These are phyloP conservation scores for Aspergillus viridinutans DNA, from an alignment of 2,329 filamentous ascomycete genomes.

Conservation along the genomic window DNA sequence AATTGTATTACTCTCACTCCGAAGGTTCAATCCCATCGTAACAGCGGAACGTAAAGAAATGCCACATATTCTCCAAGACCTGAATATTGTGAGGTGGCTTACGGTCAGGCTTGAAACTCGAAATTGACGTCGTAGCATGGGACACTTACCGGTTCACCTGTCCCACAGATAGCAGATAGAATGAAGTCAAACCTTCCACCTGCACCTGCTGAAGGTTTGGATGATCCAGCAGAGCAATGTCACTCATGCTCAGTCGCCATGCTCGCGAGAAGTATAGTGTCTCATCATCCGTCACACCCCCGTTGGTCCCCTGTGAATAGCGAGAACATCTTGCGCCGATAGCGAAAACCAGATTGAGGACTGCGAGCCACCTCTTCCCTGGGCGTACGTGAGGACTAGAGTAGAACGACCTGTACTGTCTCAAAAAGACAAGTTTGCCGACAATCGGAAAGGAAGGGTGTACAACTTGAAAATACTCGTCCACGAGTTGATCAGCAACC, in stretches of 20 bases:
- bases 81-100: constrained; percentile 9
- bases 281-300: constrained; percentile 30
- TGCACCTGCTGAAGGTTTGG: constrained; percentile 44
- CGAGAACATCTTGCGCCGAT: constrained; percentile 37
- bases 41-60: constrained; percentile 40
- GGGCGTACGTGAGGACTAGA: constrained; percentile 28
- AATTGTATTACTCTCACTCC: constrained; percentile 35
- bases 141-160: constrained; percentile 40
- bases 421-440: constrained; percentile 35
- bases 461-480: constrained; percentile 36
- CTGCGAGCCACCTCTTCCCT: constrained; percentile 39
- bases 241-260: constrained; percentile 37
- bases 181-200: constrained; percentile 38
- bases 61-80: constrained; percentile 41
- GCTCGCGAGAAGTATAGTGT: constrained; percentile 42
- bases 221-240: constrained; percentile 34
- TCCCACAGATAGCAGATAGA: constrained; percentile 38
- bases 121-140: neutral
- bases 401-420: constrained; percentile 37
- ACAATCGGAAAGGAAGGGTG: constrained; percentile 43
- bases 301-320: constrained; percentile 24
- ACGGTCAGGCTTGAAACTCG: neutral
- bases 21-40: constrained; percentile 42
- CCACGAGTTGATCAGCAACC: constrained; percentile 38
- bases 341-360: constrained; percentile 44